phyloP scores from a whole-genome alignment of 78 protist genomes.

The Acrasis kona region DNA sequence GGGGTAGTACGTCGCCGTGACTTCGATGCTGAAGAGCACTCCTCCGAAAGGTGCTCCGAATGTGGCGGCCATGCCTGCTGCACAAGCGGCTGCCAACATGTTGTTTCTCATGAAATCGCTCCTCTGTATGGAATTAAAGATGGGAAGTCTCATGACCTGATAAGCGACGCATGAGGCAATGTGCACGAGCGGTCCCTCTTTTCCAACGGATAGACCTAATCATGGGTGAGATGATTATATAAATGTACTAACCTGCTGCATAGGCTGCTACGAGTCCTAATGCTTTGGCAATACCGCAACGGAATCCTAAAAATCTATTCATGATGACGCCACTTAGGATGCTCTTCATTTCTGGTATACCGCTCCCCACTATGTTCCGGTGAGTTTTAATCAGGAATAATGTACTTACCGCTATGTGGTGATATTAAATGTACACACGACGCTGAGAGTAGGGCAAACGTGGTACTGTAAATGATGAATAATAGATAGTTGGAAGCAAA shows the following conservation, averaged over 20 bases:
- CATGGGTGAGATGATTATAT: too few species aligned
- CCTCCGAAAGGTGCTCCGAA: slow-evolving; percentile 92
- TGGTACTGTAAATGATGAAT: not conserved
- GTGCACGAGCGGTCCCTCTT: slow-evolving; percentile 76
- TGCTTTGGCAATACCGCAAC: not conserved
- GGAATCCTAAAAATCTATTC: not conserved
- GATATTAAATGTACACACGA: not conserved
- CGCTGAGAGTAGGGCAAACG: not conserved
- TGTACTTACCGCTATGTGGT: slow-evolving; percentile 1
- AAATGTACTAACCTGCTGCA: too few species aligned
- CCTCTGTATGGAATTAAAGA: slow-evolving; percentile 1
- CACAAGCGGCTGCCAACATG: slow-evolving; percentile 54
- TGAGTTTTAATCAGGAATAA: too few species aligned
- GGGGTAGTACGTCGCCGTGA: slow-evolving; percentile 62
- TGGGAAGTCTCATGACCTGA: not conserved
- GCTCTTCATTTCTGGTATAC: slow-evolving; percentile 78
- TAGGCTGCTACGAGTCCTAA: slow-evolving; percentile 36
- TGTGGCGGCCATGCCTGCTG: slow-evolving; percentile 72
- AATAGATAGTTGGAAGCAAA: not conserved
- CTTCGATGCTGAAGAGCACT: slow-evolving; percentile 72
- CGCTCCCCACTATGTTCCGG: slow-evolving; percentile 38
- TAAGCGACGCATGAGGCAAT: not conserved
- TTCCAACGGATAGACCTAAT: slow-evolving; percentile 79
- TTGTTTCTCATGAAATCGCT: slow-evolving; percentile 13
- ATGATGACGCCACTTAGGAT: slow-evolving; percentile 25